Percentiles rank a stretch among this genome's conserved stretches.
Evolutionary conservation across 352 stramenopile genomes (phyloP).

Genomic region (Thraustotheca clavata): DNA sequence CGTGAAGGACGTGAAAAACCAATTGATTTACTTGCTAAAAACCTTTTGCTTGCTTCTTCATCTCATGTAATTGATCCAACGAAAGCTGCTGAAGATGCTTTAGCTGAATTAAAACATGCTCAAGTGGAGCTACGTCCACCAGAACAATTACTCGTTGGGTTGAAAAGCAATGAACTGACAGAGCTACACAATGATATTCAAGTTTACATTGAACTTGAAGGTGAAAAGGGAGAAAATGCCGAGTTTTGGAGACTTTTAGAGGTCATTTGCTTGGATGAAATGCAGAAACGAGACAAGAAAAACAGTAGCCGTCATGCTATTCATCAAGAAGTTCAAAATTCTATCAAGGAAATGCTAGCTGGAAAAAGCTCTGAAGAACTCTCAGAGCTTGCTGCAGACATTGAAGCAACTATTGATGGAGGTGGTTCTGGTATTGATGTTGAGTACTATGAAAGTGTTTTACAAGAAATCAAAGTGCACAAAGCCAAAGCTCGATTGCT

Average conservation of each 20-base stretch:
- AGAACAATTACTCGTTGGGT: constrained; percentile 59
- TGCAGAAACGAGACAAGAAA: constrained; percentile 36
- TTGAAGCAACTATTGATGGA: constrained; percentile 55
- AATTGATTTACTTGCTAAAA: constrained; percentile 97
- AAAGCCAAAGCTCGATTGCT: constrained; percentile 81
- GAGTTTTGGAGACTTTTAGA: constrained; percentile 85
- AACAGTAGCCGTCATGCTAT: constrained; percentile 61
- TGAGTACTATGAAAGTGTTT: constrained; percentile 92
- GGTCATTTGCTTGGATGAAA: constrained; percentile 69
- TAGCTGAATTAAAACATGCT: constrained; percentile 38
- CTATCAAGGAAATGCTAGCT: constrained; percentile 86
- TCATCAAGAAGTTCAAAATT: constrained; percentile 75
- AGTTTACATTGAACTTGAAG: constrained; percentile 88
- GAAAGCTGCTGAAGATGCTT: constrained; percentile 1
- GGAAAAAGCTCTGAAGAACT: constrained; percentile 59
- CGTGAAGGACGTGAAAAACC: constrained; percentile 90
- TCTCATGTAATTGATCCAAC: constrained; percentile 23
- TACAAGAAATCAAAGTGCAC: constrained; percentile 89
- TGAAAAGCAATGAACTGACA: constrained; percentile 70
- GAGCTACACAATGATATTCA: constrained; percentile 85
- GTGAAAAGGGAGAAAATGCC: constrained; percentile 42
- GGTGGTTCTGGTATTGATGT: constrained; percentile 75
- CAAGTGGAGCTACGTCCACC: constrained; percentile 75
- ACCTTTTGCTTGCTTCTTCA: constrained; percentile 89
- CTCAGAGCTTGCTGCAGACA: constrained; percentile 43